Evolutionary conservation across 306 rosid species (phyloP).

Genomic region (Glycine soja): DNA sequence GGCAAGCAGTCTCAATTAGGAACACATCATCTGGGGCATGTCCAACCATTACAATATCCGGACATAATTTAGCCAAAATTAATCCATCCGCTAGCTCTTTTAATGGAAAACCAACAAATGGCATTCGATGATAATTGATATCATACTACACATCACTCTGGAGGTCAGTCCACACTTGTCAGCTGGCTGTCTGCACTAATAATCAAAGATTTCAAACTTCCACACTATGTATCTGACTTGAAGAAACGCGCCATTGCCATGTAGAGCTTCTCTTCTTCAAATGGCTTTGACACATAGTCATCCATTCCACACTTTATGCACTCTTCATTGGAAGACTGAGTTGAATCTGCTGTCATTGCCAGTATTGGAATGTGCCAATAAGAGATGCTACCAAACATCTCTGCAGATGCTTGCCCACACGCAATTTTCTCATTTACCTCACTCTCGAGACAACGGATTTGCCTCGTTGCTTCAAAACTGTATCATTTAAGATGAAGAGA

Average conservation of each 20-base stretch:
- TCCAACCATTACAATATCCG: slow-evolving; percentile 38
- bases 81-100: slow-evolving; percentile 47
- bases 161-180: slow-evolving; percentile 37
- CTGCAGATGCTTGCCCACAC: slow-evolving; percentile 62
- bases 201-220: slow-evolving; percentile 20
- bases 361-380: slow-evolving; percentile 87
- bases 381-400: slow-evolving; percentile 63
- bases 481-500: slow-evolving; percentile 39
- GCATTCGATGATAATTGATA: background rate
- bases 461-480: slow-evolving; percentile 85
- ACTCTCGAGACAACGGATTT: slow-evolving; percentile 67
- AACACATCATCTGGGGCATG: slow-evolving; percentile 28
- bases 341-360: slow-evolving; percentile 96
- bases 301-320: slow-evolving; percentile 95
- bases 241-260: slow-evolving; percentile 69
- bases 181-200: slow-evolving; percentile 38
- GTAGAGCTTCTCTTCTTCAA: slow-evolving; percentile 84
- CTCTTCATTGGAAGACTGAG: slow-evolving; percentile 80
- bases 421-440: slow-evolving; percentile 67
- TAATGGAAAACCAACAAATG: slow-evolving; percentile 34
- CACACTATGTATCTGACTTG: slow-evolving; percentile 51
- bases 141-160: slow-evolving; percentile 28
- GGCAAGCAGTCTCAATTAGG: slow-evolving; percentile 28
- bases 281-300: slow-evolving; percentile 86
- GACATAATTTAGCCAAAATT: slow-evolving; percentile 10